Percentiles rank a stretch among this genome's conserved stretches.
Evolutionary conservation across 75 land plant genomes (phyloP).

Genomic region (Picea sitchensis): DNA sequence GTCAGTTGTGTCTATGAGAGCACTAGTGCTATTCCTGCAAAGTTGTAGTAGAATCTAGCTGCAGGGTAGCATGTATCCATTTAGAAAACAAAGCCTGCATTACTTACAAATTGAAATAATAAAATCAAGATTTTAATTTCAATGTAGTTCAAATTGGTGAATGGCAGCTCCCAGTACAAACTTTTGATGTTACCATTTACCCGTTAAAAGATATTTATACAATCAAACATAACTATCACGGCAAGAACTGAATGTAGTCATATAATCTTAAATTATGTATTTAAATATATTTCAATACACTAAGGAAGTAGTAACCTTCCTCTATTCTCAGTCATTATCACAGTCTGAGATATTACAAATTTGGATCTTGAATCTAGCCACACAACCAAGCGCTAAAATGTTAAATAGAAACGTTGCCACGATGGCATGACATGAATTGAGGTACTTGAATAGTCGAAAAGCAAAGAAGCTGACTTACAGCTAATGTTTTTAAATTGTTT

Average conservation of each 20-base stretch:
- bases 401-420: not conserved
- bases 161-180: not conserved
- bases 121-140: not conserved
- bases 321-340: not conserved
- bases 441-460: not conserved
- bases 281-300: constrained; percentile 5
- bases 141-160: not conserved
- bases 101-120: not conserved
- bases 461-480: not conserved
- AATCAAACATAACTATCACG: not conserved
- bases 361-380: not conserved
- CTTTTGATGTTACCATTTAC: not conserved
- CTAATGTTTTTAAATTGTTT: not conserved
- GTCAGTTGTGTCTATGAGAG: no score
- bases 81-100: no score
- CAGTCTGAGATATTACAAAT: not conserved
- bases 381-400: not conserved
- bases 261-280: not conserved
- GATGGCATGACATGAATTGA: not conserved
- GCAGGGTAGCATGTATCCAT: no score
- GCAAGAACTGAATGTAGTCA: not conserved
- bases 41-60: no score
- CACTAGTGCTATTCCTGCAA: no score
- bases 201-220: not conserved
- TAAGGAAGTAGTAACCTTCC: not conserved